Base-by-base conservation (phyloP, 1,284 basidiomycete species). In the Naganishia sp. region DNA sequence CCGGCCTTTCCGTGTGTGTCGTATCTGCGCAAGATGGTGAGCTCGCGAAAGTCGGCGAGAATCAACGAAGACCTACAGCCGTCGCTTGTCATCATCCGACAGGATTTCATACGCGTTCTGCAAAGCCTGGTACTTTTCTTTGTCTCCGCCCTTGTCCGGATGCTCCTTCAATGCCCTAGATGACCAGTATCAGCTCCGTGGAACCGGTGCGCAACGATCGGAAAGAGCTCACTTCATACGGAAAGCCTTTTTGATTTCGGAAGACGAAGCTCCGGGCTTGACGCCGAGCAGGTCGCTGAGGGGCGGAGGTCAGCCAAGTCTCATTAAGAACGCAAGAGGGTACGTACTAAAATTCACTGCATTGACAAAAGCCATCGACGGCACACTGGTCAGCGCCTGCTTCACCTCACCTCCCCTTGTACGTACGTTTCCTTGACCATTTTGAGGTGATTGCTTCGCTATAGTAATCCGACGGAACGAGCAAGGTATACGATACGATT, bases 131-230 rank as follows among this genome's bases (percentile, higher is more conserved):
- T 99, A 99, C 68, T 90, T 81, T 80, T 99, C 96, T 55, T 92
- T 92, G 77, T 97, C 94, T 70, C 94, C 94, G 68, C 94, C 92
- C 83, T 97, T 97, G 85, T 98, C 95, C 46, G 94, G 95, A 80
- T 97, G 95, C 70, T 90, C 80, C 71, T 88, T 86, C 67, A 96
- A 81, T n/a, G 92, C 92, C 78, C 92, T 94, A 71, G 7, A 46
- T 46, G 17, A 28, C 43, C 6, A 42, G 25, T 6, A 10, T 49
- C n/a, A 55, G 51, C 11, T 46, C 41, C 7, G 56, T 15, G 52
- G 56, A 28, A 49, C 51, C 45, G 21, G 50, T 55, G 58, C 39
- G 43, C 55, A 50, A 53, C n/a, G 41, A 21, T 43, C 35, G 13
- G 17, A 47, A 43, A 21, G 32, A 54, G 69, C 79, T 58, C 73